Base-by-base conservation (phyloP, 139 green algal genomes). In the Desmodesmus armatus region DNA sequence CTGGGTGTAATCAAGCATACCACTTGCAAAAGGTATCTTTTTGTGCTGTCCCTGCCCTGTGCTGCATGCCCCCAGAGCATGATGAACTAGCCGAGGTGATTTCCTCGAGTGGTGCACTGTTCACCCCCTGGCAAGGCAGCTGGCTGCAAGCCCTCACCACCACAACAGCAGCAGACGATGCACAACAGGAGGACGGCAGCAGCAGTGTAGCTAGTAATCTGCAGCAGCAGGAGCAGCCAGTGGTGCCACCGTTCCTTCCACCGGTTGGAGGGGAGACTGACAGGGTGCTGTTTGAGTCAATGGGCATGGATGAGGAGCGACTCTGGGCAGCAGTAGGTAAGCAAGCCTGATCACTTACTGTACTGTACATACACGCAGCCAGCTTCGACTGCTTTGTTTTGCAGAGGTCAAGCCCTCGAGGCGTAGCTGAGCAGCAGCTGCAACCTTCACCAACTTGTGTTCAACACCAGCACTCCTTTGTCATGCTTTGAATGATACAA, bases 291-390 rank as follows among this genome's bases (percentile, higher is more conserved):
- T 74, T 76, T 44, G 17, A 44, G n/a, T 19, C 43, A 19, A 40
- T 84, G 15, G 62, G 40, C 11, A 33, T 84, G 78, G 51, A 27
- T 51, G 78, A 84, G 31, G 60, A 75, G 60, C n/a, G 44, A n/a
- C 60, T 84, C 40, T 84, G 62, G 62, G 62, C 11, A 3, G 78
- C 78, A 25, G 43, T 84, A 35, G 77, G 77, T 83, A 58, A 58
- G 77, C 55, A 65, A 1, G n/a, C n/a, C n/a, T n/a, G n/a, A n/a
- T n/a, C n/a, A n/a, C n/a, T n/a, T n/a, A n/a, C n/a, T n/a, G n/a
- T n/a, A n/a, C n/a, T n/a, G n/a, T n/a, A n/a, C n/a, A n/a, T n/a
- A n/a, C n/a, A n/a, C n/a, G n/a, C n/a, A n/a, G n/a, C n/a, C n/a
- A n/a, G n/a, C n/a, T n/a, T n/a, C n/a, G n/a, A n/a, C n/a, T n/a